Conservation (phyloP, 1,284 basidiomycete species). For the Waitea zeae region DNA sequence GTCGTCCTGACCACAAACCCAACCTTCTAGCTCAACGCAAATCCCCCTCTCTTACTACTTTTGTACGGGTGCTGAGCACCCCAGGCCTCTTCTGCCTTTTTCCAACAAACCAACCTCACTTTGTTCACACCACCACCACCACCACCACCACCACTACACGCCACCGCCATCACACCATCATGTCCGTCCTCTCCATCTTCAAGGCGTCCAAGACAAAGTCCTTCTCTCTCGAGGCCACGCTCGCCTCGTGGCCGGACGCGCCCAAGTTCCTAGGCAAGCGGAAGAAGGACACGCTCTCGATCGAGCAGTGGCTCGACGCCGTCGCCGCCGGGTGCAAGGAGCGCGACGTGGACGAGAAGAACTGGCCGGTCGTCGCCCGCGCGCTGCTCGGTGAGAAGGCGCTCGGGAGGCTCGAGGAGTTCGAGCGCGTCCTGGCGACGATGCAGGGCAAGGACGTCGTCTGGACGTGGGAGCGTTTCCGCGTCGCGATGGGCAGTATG, state of each 20-base stretch:
- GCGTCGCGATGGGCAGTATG: slow-evolving; percentile 59
- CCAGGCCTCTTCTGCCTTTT: no score
- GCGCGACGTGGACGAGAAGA: slow-evolving; percentile 53
- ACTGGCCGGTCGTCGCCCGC: slow-evolving; percentile 62
- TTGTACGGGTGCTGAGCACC: no score
- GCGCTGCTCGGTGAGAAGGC: slow-evolving; percentile 53
- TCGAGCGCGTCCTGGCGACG: slow-evolving; percentile 52
- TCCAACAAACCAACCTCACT: no score
- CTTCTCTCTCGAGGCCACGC: slow-evolving; percentile 49
- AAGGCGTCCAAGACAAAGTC: no score
- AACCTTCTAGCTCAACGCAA: no score
- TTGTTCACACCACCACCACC: no score
- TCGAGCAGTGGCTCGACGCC: slow-evolving; percentile 50
- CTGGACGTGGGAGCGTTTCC: slow-evolving; percentile 69
- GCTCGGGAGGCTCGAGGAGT: slow-evolving; percentile 39
- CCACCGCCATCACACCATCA: no score
- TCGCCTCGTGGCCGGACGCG: slow-evolving; percentile 39
- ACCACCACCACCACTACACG: no score
- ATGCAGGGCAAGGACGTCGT: slow-evolving; percentile 32
- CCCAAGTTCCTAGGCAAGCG: slow-evolving; percentile 47
- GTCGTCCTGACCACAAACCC: no score
- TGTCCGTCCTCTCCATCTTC: no score
- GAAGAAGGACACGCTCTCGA: slow-evolving; percentile 38
- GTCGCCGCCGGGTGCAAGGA: slow-evolving; percentile 51
- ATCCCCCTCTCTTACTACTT: no score